phyloP scores from a whole-genome alignment of 352 stramenopile genomes.

The Phytophthora vignae region DNA sequence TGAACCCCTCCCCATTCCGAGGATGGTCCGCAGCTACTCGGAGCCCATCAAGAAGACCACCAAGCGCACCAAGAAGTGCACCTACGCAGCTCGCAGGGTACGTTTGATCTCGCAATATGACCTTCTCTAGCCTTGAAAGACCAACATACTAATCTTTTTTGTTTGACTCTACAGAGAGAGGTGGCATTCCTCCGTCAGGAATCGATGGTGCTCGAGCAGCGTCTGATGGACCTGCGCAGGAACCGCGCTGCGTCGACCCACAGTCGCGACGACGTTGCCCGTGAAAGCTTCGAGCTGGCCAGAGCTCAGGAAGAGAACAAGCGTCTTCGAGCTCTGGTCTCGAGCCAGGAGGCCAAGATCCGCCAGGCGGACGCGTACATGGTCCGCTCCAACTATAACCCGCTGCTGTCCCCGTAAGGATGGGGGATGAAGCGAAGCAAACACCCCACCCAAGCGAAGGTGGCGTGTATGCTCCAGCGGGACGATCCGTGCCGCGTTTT shows the following conservation, averaged over 20 bases:
- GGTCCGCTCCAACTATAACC: slow-evolving; percentile 13
- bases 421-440: neutral
- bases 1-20: slow-evolving; percentile 27
- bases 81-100: slow-evolving; percentile 62
- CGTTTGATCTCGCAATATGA: slow-evolving; percentile 8
- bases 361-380: slow-evolving; percentile 46
- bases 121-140: neutral
- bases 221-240: slow-evolving; percentile 43
- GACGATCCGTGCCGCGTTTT: slow-evolving; percentile 6
- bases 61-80: slow-evolving; percentile 67
- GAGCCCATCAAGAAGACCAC: slow-evolving; percentile 40
- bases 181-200: slow-evolving; percentile 51
- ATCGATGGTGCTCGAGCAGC: slow-evolving; percentile 43
- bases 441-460: neutral
- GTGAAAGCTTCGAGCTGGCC: slow-evolving; percentile 39
- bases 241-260: slow-evolving; percentile 11
- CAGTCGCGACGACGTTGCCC: slow-evolving; percentile 29
- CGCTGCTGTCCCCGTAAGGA: slow-evolving; percentile 19
- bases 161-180: slow-evolving; percentile 45
- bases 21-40: slow-evolving; percentile 30
- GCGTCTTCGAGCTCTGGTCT: slow-evolving; percentile 51
- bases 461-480: neutral
- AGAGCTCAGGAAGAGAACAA: slow-evolving; percentile 52
- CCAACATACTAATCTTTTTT: neutral
- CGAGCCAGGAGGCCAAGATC: slow-evolving; percentile 52